These are phyloP conservation scores for Fremontodendron californicum DNA, from an alignment of 345 rosid species.

Conservation along the genomic window DNA sequence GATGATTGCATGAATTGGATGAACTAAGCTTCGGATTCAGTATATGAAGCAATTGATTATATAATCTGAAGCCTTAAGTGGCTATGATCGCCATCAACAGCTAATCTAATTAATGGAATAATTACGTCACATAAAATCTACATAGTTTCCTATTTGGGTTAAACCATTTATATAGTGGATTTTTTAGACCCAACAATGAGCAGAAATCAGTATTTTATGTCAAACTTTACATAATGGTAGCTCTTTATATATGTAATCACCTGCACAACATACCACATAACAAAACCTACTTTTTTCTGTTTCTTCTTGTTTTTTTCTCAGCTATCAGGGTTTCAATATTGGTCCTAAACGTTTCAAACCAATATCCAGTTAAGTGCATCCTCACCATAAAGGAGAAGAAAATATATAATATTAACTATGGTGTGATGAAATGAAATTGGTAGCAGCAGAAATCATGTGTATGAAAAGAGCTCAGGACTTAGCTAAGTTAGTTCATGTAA, in stretches of 20 bases:
- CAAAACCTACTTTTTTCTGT: conserved; percentile 2
- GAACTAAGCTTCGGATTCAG: too few species aligned
- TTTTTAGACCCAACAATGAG: conserved; percentile 1
- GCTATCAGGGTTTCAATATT: neutral
- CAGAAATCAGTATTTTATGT: conserved; percentile 8
- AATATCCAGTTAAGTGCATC: neutral
- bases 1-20: too few species aligned
- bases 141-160: conserved; percentile 19
- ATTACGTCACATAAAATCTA: conserved; percentile 19
- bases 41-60: neutral
- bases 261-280: neutral
- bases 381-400: neutral
- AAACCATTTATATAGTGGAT: conserved; percentile 6
- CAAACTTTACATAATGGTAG: conserved; percentile 18
- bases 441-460: neutral
- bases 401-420: neutral
- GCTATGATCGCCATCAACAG: neutral
- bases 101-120: conserved; percentile 8
- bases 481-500: neutral
- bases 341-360: neutral
- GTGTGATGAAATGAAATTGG: neutral
- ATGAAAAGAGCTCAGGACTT: neutral
- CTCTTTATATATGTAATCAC: conserved; percentile 16
- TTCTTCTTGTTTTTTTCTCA: conserved; percentile 7
- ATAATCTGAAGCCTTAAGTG: conserved; percentile 1